Evolutionary conservation across 805 yeast species (phyloP), one percentile per base, ranked within the genome.

Genomic region (Brettanomyces anomalus): DNA sequence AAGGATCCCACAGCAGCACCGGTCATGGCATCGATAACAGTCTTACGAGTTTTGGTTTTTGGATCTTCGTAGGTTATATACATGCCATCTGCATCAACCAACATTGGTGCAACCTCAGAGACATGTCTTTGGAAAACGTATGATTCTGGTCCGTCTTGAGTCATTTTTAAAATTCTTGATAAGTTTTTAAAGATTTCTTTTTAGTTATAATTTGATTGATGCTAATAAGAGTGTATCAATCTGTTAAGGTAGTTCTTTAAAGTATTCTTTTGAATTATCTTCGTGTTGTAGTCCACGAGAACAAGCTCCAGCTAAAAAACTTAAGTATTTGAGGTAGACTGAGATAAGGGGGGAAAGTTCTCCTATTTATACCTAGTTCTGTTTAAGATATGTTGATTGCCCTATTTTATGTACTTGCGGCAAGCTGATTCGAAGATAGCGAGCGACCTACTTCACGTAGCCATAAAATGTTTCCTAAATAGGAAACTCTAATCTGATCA

Each of bases 1-100:
- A 71, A 50, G 4, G 73, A 65, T 18, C 69, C 71, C 32, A 72
- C 77, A 15, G 77, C 76, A n/a, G 77, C 77, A 48, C 76, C 77
- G n/a, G 74, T 68, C 49, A 60, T 56, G 20, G 66, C 76, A 54
- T 71, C 76, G 39, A 69, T 49, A 15, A 67, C 47, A n/a, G 54
- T 53, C 13, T 45, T 52, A 37, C 55, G 51, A 35, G 61, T 60
- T 37, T 66, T 67, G 17, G 71, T 68, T 31, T 60, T 54, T 24
- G 70, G 68, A 44, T 70, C 72, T 46, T 64, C 66, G 19, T 47
- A 34, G 10, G 55, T 51, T 8, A 52, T 44, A 28, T 51, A 42
- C 40, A 51, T 42, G 20, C 56, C 56, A 35, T 51, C 48, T 4
- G 55, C 56, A 19, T 44, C 47, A 19, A 40, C 44, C 31, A 52